phyloP scores from a whole-genome alignment of 805 yeast species.

The Wickerhamiella hasegawae region DNA sequence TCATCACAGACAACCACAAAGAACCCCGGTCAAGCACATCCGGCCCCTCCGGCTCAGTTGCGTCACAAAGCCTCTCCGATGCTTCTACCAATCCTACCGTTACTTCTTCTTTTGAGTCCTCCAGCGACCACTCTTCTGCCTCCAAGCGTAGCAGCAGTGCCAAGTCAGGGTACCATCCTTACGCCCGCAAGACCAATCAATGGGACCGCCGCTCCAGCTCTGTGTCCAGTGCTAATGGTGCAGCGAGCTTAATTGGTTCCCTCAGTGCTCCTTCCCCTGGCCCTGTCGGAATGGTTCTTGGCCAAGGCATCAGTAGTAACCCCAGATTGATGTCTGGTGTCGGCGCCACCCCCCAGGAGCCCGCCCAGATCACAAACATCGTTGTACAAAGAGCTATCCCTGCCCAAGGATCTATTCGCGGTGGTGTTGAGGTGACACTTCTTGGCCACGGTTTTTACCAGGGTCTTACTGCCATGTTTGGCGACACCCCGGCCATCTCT shows the following conservation, averaged over 20 bases:
- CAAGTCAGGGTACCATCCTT: slow-evolving; percentile 8
- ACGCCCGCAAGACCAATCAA: slow-evolving; percentile 2
- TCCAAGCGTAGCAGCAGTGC: not conserved
- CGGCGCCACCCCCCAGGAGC: not conserved
- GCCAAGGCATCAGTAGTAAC: not conserved
- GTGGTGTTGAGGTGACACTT: slow-evolving; percentile 89
- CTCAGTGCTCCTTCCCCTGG: not conserved
- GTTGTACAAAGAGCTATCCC: slow-evolving; percentile 79
- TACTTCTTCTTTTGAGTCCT: not conserved
- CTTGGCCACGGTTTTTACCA: slow-evolving; percentile 76
- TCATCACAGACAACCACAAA: slow-evolving; percentile 92
- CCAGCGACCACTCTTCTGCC: slow-evolving; percentile 1
- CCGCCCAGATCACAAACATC: not conserved
- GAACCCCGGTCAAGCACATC: slow-evolving; percentile 17
- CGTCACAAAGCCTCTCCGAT: not conserved
- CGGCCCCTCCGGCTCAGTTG: not conserved
- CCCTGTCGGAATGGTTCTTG: not conserved
- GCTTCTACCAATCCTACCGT: not conserved
- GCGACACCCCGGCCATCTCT: slow-evolving; percentile 35
- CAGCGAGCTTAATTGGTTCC: not conserved
- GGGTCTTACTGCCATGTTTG: slow-evolving; percentile 74
- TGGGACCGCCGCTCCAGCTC: slow-evolving; percentile 1
- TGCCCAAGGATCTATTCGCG: slow-evolving; percentile 86
- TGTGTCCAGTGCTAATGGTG: not conserved
- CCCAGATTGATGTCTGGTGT: not conserved